Evolutionary conservation across 202 grass and related monocot species (phyloP).

Genomic region (Schoenoplectus tabernaemontani): DNA sequence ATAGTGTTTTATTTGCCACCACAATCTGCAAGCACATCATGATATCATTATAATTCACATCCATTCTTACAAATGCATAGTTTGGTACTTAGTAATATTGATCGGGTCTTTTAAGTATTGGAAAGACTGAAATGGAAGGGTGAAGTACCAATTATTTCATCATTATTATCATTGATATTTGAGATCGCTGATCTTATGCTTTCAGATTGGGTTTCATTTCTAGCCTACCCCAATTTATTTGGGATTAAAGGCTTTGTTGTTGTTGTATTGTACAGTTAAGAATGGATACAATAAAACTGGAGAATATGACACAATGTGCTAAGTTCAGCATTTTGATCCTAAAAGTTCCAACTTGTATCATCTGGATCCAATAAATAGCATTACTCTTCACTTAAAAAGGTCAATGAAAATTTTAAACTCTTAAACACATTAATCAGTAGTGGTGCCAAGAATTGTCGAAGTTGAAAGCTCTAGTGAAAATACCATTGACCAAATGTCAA

Average conservation of each 20-base stretch:
- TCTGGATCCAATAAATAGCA: not conserved
- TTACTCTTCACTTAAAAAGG: not conserved
- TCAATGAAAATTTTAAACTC: not conserved
- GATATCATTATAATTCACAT: conserved; percentile 4
- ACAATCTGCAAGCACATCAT: conserved; percentile 41
- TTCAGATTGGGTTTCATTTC: no score
- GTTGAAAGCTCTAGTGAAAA: no score
- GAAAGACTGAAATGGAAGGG: not conserved
- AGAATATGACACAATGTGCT: not conserved
- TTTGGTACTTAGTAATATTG: not conserved
- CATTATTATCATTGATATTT: no score
- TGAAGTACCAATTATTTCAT: not conserved
- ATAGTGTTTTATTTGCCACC: conserved; percentile 44
- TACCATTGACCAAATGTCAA: not conserved
- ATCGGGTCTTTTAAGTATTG: not conserved
- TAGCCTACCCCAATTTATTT: no score
- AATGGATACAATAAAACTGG: not conserved
- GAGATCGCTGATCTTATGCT: no score
- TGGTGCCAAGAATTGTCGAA: not conserved
- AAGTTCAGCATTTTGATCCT: not conserved
- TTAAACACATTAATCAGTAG: no score
- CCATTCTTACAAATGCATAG: not conserved
- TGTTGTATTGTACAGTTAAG: not conserved
- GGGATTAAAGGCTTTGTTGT: no score
- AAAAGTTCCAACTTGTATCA: not conserved